Conservation (phyloP, 2,329 filamentous ascomycete species). For the Colletotrichum salicis region DNA sequence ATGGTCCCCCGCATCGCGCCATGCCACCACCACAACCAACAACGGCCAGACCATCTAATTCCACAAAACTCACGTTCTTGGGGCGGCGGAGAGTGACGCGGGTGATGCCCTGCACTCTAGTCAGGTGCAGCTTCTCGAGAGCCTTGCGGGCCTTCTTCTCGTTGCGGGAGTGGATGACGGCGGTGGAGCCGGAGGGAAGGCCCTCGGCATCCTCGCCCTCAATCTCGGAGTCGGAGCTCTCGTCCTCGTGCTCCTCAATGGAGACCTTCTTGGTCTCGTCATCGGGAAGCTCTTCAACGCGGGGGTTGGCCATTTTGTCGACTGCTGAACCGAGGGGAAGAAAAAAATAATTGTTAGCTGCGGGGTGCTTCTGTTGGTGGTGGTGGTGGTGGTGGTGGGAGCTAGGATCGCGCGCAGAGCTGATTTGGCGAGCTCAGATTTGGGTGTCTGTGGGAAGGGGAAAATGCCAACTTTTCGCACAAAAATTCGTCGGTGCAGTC, state of each 20-base stretch:
- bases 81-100: constrained; percentile 97
- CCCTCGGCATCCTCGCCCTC: constrained; percentile 77
- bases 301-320: constrained; percentile 91
- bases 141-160: constrained; percentile 99
- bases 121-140: constrained; percentile 97
- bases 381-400: constrained; percentile 32
- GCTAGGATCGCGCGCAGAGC: constrained; percentile 34
- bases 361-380: constrained; percentile 14
- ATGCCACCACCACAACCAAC: neutral
- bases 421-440: constrained; percentile 31
- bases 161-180: constrained; percentile 97
- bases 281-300: constrained; percentile 97
- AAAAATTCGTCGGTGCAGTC: constrained; percentile 19
- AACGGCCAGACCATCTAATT: neutral
- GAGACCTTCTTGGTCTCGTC: constrained; percentile 86
- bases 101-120: constrained; percentile 96
- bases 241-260: constrained; percentile 77
- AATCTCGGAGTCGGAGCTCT: constrained; percentile 80
- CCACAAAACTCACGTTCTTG: constrained; percentile 85
- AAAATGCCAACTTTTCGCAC: constrained; percentile 26
- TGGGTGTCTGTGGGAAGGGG: constrained; percentile 20
- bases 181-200: constrained; percentile 83
- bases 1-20: constrained; percentile 15
- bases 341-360: constrained; percentile 21
- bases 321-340: constrained; percentile 10